Conservation (phyloP, 192 early-diverging fungal genomes). For the Mortierella antarctica region DNA sequence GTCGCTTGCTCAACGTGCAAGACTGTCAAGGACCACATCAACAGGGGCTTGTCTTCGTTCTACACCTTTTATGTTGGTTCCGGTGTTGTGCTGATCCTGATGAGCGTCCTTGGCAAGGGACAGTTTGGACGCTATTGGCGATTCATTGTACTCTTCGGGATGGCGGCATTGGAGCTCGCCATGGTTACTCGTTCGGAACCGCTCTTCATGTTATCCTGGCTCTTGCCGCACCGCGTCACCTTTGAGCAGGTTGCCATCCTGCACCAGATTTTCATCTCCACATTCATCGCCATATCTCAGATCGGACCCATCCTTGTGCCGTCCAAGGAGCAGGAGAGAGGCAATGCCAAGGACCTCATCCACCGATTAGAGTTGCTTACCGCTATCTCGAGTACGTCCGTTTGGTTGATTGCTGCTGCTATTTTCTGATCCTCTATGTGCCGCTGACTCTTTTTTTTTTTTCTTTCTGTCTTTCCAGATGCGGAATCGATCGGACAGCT, state of each 20-base stretch:
- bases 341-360: slow-evolving; percentile 33
- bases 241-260: slow-evolving; percentile 59
- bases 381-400: slow-evolving; percentile 40
- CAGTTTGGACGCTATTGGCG: slow-evolving; percentile 63
- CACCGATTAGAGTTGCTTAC: slow-evolving; percentile 50
- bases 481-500: slow-evolving; percentile 48
- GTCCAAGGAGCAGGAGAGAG: slow-evolving; percentile 36
- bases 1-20: slow-evolving; percentile 38
- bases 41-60: slow-evolving; percentile 19
- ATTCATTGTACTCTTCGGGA: slow-evolving; percentile 55
- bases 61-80: slow-evolving; percentile 55
- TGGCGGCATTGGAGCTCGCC: slow-evolving; percentile 55
- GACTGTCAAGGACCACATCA: slow-evolving; percentile 41
- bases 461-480: slow-evolving; percentile 3
- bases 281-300: slow-evolving; percentile 58
- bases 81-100: slow-evolving; percentile 48
- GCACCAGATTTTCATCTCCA: slow-evolving; percentile 57
- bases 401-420: neutral
- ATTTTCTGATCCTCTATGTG: neutral
- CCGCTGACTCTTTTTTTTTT: neutral
- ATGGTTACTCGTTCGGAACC: slow-evolving; percentile 52
- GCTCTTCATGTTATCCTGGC: slow-evolving; percentile 21
- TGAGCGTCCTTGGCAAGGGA: slow-evolving; percentile 60
- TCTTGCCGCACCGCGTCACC: slow-evolving; percentile 43
- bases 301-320: slow-evolving; percentile 60